Base-by-base conservation (phyloP, 306 rosid species). In the Lupinus albus region DNA sequence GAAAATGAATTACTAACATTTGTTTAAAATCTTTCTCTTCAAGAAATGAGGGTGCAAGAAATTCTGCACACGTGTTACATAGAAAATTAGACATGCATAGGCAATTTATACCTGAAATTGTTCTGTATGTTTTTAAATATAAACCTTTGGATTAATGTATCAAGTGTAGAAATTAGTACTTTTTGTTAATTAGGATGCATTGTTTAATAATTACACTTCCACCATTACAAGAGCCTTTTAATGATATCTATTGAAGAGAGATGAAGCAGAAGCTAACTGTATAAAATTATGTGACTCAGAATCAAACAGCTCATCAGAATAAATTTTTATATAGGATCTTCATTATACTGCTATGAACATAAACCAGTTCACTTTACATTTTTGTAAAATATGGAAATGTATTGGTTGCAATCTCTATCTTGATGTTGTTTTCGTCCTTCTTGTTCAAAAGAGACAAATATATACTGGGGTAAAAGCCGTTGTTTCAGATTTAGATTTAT, bases 401-500 rank as follows among this genome's bases (percentile, higher is more conserved):
- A 13, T 17, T 38, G 60, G 57, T 54, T 25, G 56, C 21, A 45
- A 25, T 55, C 25, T 61, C 45, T n/a, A 12, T 25, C 18, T 6
- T 7, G 8, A 33, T 33, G 6, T 33, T 33, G 6, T 33, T 33
- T 1, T 33, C 4, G 4, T 57, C 13, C 28, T 9, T 46, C 49
- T 45, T 65, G 8, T 5, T 4, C 4, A 30, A 30, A 63, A 58
- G 35, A 11, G 18, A 38, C 28, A 61, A 73, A 39, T 14, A 45
- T 74, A 44, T 30, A n/a, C 33, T 45, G 16, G 41, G 46, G 41
- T 39, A 35, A 68, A 56, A 38, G 18, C 52, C 47, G 28, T 35
- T 68, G 67, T 15, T 68, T 25, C 64, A 30, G 17, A 38, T 55
- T 76, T 59, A 50, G 14, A 69, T 50, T 42, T 41, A 64, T 54